Evolutionary conservation across 768 basidiomycete species (phyloP), one percentile per base, ranked within the genome.

Genomic region (Pisolithus orientalis): DNA sequence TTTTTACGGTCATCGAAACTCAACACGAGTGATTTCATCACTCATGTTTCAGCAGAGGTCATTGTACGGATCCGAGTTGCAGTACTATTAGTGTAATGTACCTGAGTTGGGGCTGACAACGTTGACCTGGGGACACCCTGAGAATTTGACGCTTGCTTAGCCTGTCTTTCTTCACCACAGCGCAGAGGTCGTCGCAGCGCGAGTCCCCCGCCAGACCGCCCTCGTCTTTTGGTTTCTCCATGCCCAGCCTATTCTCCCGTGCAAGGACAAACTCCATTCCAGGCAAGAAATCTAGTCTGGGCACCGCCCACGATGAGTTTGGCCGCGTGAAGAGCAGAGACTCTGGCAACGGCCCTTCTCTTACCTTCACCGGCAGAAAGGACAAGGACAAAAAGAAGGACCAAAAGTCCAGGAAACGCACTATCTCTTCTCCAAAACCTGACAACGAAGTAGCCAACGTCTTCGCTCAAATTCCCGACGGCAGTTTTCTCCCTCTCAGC

Each of bases 221-320:
- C 24, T 53, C 39, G 27, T 44, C 37, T 29, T 40, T 29, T 21
- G 43, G 49, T 50, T 52, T 57, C 62, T 67, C 76, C 71, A 87
- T 87, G 85, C 84, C 79, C 73, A 84, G 81, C 68, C 64, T 87
- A 70, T 87, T 87, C 70, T 85, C 85, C 65, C 80, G 85, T 59
- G 65, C 81, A 56, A 78, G 85, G 49, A 84, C 84, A 45, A 75
- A 72, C 51, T 85, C 85, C 21, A 78, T 79, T 2, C 71, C 80
- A 37, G 42, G 27, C 54, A 57, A 24, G 27, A 47, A 47, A 47
- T 32, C 46, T 17, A 14, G 14, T n/a, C 14, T 25, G 27, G 27
- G 44, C 27, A 42, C 57, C 52, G 63, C 44, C 57, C 59, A 68
- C 55, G 85, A 87, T 70, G 85, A 87, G 72, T 86, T 87, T 56